phyloP scores from a whole-genome alignment of 768 basidiomycete genomes.

The Nevesoporus exiguus region DNA sequence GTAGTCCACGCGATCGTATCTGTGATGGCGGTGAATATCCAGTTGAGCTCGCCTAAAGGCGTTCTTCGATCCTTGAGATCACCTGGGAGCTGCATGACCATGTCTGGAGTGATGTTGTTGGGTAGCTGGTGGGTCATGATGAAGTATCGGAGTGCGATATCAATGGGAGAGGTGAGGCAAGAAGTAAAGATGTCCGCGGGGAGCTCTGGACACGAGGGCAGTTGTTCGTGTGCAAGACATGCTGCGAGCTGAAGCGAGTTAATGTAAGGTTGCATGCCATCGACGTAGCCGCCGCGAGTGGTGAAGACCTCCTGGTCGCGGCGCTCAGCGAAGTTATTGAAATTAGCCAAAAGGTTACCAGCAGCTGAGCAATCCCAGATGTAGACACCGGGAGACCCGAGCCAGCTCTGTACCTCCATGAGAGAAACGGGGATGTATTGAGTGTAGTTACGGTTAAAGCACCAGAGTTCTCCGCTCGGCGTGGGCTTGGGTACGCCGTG shows the following conservation, averaged over 20 bases:
- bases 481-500: constrained; percentile 98
- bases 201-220: constrained; percentile 94
- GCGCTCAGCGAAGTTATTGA: constrained; percentile 73
- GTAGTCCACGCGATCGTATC: constrained; percentile 99
- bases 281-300: constrained; percentile 56
- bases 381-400: constrained; percentile 93
- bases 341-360: constrained; percentile 88
- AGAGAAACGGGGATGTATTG: constrained; percentile 98
- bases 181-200: constrained; percentile 98
- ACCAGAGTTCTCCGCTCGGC: constrained; percentile 94
- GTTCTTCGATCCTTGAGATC: constrained; percentile 96
- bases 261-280: constrained; percentile 64
- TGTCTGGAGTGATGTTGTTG: constrained; percentile 76
- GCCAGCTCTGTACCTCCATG: constrained; percentile 89
- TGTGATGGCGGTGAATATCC: constrained; percentile 99
- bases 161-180: constrained; percentile 96
- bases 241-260: constrained; percentile 94
- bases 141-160: constrained; percentile 92
- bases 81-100: constrained; percentile 93
- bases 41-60: constrained; percentile 96
- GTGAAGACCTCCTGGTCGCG: constrained; percentile 65
- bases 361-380: constrained; percentile 99
- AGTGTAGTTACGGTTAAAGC: constrained; percentile 95
- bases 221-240: constrained; percentile 84
- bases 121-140: constrained; percentile 88